Evolutionary conservation across 768 basidiomycete species (phyloP).

Genomic region (Naematelia encephala): DNA sequence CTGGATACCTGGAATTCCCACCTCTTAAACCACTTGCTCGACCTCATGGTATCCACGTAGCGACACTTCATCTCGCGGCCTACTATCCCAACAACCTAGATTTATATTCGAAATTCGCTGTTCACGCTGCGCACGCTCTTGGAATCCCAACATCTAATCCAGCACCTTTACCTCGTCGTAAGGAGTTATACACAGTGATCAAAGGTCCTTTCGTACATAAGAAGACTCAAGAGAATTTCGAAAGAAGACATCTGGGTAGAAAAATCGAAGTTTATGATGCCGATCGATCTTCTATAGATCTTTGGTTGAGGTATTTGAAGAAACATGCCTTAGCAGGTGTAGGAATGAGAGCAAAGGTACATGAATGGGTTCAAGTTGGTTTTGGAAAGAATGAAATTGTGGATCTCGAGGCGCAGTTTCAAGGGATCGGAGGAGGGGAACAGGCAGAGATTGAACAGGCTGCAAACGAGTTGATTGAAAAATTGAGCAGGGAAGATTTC

Average conservation of each 20-base stretch:
- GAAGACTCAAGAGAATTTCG: constrained; percentile 93
- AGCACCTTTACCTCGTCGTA: constrained; percentile 52
- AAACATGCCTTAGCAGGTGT: constrained; percentile 77
- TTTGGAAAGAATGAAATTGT: constrained; percentile 54
- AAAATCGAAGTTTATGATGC: constrained; percentile 89
- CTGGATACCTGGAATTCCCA: constrained; percentile 12
- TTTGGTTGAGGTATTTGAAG: constrained; percentile 75
- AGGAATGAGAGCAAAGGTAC: constrained; percentile 74
- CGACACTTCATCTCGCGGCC: constrained; percentile 76
- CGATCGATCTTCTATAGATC: constrained; percentile 68
- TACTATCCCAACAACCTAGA: constrained; percentile 64
- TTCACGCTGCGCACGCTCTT: constrained; percentile 80
- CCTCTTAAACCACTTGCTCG: constrained; percentile 12
- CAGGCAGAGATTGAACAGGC: constrained; percentile 4
- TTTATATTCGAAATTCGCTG: constrained; percentile 77
- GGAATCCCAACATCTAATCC: constrained; percentile 57
- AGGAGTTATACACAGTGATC: constrained; percentile 78
- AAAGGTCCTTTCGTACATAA: constrained; percentile 87
- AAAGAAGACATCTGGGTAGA: constrained; percentile 75
- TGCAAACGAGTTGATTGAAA: constrained; percentile 7
- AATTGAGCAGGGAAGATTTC: not conserved
- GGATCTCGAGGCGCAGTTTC: constrained; percentile 3
- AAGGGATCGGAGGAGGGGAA: constrained; percentile 6
- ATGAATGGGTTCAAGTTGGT: constrained; percentile 65
- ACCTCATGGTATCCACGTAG: constrained; percentile 58